A percentile compares a stretch with the other conserved stretches of the same genome.
Conservation (phyloP, 73 alveolate species). For the Breviolum minutum region DNA sequence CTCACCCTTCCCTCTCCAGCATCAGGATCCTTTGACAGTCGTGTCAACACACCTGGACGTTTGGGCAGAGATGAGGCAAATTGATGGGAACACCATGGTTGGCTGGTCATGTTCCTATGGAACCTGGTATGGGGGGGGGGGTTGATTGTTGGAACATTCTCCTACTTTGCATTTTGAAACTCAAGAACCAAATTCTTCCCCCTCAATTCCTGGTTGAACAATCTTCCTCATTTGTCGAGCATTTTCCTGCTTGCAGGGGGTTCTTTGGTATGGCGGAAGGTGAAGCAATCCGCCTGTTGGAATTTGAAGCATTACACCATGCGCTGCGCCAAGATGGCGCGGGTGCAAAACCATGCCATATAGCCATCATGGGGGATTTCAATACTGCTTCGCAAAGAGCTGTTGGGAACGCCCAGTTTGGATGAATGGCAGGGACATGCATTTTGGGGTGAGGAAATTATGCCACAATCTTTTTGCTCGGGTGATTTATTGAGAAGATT, state of each 20-base stretch:
- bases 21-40: constrained; percentile 46
- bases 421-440: background rate
- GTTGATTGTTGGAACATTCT: too few relatives aligned
- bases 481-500: too few relatives aligned
- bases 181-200: background rate
- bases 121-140: too few relatives aligned
- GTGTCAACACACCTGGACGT: constrained; percentile 66
- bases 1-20: background rate
- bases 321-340: background rate
- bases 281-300: constrained; percentile 47
- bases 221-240: background rate
- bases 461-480: too few relatives aligned
- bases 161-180: too few relatives aligned
- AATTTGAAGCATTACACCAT: constrained; percentile 58
- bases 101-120: too few relatives aligned
- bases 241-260: constrained; percentile 30
- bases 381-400: constrained; percentile 11
- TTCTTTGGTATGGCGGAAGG: constrained; percentile 77
- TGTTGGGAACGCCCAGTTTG: background rate
- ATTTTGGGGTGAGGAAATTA: too few relatives aligned
- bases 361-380: constrained; percentile 61
- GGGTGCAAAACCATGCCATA: background rate
- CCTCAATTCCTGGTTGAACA: background rate
- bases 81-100: too few relatives aligned
- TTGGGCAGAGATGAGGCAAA: constrained; percentile 72